These are phyloP conservation scores for Scenedesmus sp. DNA, from an alignment of 163 green algal species.

Conservation along the genomic window DNA sequence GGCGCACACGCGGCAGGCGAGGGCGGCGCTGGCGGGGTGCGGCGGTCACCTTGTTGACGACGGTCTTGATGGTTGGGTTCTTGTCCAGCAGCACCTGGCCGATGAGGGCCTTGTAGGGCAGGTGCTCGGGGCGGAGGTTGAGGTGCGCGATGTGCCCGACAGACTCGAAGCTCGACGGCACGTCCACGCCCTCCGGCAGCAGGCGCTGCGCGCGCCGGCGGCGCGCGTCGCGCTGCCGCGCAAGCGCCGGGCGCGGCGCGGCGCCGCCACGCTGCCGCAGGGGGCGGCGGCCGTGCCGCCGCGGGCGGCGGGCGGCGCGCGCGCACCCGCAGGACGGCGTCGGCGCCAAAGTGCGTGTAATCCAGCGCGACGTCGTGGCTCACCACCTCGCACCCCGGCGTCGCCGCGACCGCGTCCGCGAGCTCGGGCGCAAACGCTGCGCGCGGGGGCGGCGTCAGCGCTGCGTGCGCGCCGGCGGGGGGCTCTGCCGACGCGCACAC, in stretches of 20 bases:
- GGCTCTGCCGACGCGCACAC: neutral
- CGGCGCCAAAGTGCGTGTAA: constrained; percentile 70
- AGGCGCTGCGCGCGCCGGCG: constrained; percentile 63
- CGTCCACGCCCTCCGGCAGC: constrained; percentile 82
- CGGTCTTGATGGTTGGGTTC: constrained; percentile 87
- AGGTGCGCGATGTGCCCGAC: constrained; percentile 97
- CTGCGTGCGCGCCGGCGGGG: neutral
- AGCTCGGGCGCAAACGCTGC: neutral
- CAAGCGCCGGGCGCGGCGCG: no score
- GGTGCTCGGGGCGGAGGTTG: constrained; percentile 90
- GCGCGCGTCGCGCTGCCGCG: no score
- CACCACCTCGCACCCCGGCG: constrained; percentile 39
- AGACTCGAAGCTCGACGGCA: constrained; percentile 93
- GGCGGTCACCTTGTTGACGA: constrained; percentile 92
- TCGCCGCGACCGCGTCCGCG: no score
- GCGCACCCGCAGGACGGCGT: constrained; percentile 68
- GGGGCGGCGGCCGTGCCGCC: no score
- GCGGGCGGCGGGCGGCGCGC: neutral
- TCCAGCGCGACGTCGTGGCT: constrained; percentile 60
- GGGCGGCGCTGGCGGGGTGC: no score
- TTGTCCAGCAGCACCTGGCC: constrained; percentile 94
- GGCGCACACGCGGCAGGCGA: no score
- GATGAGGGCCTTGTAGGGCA: constrained; percentile 89
- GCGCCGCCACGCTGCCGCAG: neutral
- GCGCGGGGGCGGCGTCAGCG: neutral